Conservation (phyloP, 768 basidiomycete genomes). For the Trametes cingulata region DNA sequence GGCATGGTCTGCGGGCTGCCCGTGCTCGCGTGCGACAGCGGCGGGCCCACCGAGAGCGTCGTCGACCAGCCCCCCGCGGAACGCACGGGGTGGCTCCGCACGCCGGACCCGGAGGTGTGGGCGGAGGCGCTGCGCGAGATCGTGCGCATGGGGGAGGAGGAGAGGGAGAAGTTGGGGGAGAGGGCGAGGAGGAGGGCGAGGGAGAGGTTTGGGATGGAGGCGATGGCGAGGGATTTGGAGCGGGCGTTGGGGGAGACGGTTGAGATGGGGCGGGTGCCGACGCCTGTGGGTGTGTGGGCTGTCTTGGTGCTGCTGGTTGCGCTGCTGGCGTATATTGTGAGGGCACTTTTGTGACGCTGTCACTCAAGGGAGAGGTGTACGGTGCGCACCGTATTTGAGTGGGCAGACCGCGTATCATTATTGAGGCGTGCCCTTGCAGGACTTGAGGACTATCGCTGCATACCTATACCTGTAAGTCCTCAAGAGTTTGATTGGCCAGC, state of each 20-base stretch:
- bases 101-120: constrained; percentile 68
- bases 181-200: constrained; percentile 64
- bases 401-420: no score
- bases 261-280: constrained; percentile 48
- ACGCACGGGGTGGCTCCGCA: constrained; percentile 78
- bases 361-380: neutral
- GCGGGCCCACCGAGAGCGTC: constrained; percentile 90
- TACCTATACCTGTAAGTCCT: neutral
- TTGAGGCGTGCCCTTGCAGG: no score
- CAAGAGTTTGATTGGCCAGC: no score
- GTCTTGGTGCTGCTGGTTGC: constrained; percentile 10
- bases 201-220: constrained; percentile 71
- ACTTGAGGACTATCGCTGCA: no score
- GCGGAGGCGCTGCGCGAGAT: constrained; percentile 66
- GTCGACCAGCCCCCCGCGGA: constrained; percentile 41
- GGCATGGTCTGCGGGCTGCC: constrained; percentile 92
- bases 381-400: no score
- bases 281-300: constrained; percentile 3
- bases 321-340: neutral
- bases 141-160: constrained; percentile 41
- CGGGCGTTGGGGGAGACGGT: constrained; percentile 53
- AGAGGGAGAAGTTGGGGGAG: constrained; percentile 49
- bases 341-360: constrained; percentile 34
- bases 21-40: constrained; percentile 82
- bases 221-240: constrained; percentile 67